A percentile compares a stretch with the other conserved stretches of the same genome.
Evolutionary conservation across 352 stramenopile genomes (phyloP).

Genomic region (Elongisporangium prolatum): DNA sequence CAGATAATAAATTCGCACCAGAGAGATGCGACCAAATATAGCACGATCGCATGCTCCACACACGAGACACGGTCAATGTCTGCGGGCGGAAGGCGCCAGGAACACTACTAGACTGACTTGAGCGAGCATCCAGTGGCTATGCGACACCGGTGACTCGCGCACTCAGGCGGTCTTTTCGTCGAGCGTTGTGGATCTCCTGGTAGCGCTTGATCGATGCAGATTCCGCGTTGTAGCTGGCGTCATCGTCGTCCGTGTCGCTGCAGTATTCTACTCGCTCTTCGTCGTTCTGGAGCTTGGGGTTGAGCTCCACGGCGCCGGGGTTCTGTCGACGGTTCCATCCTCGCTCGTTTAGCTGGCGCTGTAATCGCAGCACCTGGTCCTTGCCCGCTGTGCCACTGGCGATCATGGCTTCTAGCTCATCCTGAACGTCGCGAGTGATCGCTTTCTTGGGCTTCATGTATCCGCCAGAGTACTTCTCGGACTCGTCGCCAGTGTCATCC

Average conservation of each 20-base stretch:
- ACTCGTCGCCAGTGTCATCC: constrained; percentile 16
- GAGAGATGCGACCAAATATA: not conserved
- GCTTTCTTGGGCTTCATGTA: constrained; percentile 58
- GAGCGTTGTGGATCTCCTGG: constrained; percentile 47
- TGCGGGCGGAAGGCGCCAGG: not conserved
- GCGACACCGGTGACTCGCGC: not conserved
- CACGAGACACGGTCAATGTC: not conserved
- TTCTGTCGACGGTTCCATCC: constrained; percentile 63
- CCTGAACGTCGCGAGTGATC: constrained; percentile 70
- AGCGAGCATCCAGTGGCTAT: not conserved
- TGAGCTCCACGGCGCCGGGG: constrained; percentile 18
- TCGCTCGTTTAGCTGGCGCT: constrained; percentile 54
- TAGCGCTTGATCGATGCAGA: constrained; percentile 38
- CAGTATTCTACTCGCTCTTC: not conserved
- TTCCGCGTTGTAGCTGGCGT: constrained; percentile 5
- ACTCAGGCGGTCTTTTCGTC: constrained; percentile 46
- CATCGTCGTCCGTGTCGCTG: constrained; percentile 3
- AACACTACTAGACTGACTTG: not conserved
- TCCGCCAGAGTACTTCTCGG: constrained; percentile 10
- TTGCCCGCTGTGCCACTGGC: constrained; percentile 59
- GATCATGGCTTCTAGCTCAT: constrained; percentile 78
- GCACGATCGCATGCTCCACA: not conserved
- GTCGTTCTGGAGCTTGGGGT: not conserved
- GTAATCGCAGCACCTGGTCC: constrained; percentile 65
- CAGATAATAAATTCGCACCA: not conserved